Evolutionary conservation across 805 yeast species (phyloP), one percentile per base, ranked within the genome.

Genomic region (Soucietia sequanensis): DNA sequence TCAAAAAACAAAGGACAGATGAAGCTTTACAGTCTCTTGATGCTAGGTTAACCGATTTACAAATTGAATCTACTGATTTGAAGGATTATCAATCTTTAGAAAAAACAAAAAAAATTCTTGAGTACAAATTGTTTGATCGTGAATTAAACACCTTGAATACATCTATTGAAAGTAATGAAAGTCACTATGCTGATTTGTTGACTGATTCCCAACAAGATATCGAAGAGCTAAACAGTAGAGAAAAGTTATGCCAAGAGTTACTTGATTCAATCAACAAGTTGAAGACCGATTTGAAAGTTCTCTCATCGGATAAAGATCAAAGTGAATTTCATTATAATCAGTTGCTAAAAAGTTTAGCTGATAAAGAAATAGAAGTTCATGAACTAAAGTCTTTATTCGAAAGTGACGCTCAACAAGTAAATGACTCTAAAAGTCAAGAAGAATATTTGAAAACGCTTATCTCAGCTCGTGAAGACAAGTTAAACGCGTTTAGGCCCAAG

Each of bases 21-120:
- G 88, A 82, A 46, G 80, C 87, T 57, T 66, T 91, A 48, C 59
- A 60, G 13, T 82, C 82, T 41, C 79, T 89, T 30, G 80, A 81
- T 39, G 81, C 76, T 30, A 71, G 95, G 49, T 67, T 91, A 31
- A 64, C 75, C 3, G 96, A 89, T 58, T 74, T 93, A 47, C 87
- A 84, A 52, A 70, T 80, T 32, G 98, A 93, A 55, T 82, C 82
- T 38, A 74, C 75, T 36, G 95, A 87, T 50, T 67, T 89, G 44
- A 80, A 78, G 45, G 72, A 75, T 34, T 88, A 70, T 54, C 95
- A 86, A 49, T 67, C 65, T 14, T 64, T 81, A 18, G 93, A 84
- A 46, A 78, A 75, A 38, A 71, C 75, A 37, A 78, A 84, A 44
- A 84, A 87, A 51, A 73, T 80, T 21, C 70, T 78, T 12, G 95